A percentile compares a stretch with the other conserved stretches of the same genome.
Conservation (phyloP, 306 rosid genomes). For the Geum urbanum region DNA sequence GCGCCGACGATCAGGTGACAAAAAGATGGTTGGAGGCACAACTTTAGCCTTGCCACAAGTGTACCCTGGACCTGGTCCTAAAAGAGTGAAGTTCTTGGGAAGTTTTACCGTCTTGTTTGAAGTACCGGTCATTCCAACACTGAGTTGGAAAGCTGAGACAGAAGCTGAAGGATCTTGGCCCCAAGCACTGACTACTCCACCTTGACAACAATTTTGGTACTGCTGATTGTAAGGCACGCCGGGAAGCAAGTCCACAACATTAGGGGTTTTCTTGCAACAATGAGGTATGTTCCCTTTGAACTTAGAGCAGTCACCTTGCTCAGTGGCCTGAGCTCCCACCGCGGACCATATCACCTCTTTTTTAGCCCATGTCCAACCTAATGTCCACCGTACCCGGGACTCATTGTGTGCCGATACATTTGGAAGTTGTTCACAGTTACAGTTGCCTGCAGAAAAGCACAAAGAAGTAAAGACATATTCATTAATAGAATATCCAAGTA, state of each 20-base stretch:
- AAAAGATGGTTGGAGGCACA: slow-evolving; percentile 73
- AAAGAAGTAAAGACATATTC: background rate
- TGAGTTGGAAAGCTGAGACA: slow-evolving; percentile 74
- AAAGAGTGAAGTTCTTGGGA: slow-evolving; percentile 80
- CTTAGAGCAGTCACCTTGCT: slow-evolving; percentile 93
- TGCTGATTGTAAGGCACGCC: slow-evolving; percentile 96
- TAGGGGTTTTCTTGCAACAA: slow-evolving; percentile 80
- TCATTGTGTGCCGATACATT: slow-evolving; percentile 83
- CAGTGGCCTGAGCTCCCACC: slow-evolving; percentile 79
- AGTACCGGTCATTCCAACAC: slow-evolving; percentile 80
- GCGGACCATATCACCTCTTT: slow-evolving; percentile 82
- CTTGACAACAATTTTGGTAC: slow-evolving; percentile 80
- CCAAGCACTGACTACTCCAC: slow-evolving; percentile 87
- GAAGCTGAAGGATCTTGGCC: slow-evolving; percentile 87
- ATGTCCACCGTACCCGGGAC: slow-evolving; percentile 88
- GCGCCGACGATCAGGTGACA: slow-evolving; percentile 67
- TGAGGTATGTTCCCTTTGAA: slow-evolving; percentile 81
- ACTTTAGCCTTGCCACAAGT: slow-evolving; percentile 88
- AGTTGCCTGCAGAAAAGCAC: slow-evolving; percentile 44
- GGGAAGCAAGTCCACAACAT: slow-evolving; percentile 82
- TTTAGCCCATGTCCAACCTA: slow-evolving; percentile 96
- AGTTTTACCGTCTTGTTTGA: slow-evolving; percentile 79
- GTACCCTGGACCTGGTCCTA: slow-evolving; percentile 89
- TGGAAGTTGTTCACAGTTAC: slow-evolving; percentile 83
- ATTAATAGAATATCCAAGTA: background rate